Evolutionary conservation across 371 early-diverging fungal genomes (phyloP).

Genomic region (Mucor mucedo): DNA sequence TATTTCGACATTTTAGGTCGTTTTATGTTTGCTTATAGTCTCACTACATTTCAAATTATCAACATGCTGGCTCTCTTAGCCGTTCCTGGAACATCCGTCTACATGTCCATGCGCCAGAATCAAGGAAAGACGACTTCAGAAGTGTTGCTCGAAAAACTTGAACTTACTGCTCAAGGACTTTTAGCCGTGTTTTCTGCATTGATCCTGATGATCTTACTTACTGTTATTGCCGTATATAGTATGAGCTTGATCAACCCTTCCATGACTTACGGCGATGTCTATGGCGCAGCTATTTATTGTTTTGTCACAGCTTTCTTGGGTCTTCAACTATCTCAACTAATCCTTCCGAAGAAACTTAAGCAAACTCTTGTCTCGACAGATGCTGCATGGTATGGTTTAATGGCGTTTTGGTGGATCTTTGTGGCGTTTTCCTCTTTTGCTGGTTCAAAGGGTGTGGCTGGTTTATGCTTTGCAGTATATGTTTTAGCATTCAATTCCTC

Average conservation of each 20-base stretch:
- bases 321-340: slow-evolving; percentile 41
- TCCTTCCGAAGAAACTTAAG: slow-evolving; percentile 35
- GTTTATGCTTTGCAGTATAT: slow-evolving; percentile 52
- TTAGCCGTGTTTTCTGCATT: slow-evolving; percentile 33
- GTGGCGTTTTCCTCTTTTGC: slow-evolving; percentile 34
- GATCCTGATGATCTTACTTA: slow-evolving; percentile 18
- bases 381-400: slow-evolving; percentile 42
- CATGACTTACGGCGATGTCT: slow-evolving; percentile 50
- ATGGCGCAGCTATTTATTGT: slow-evolving; percentile 39
- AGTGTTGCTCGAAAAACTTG: slow-evolving; percentile 24
- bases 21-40: slow-evolving; percentile 54
- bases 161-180: slow-evolving; percentile 33
- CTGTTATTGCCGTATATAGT: slow-evolving; percentile 13
- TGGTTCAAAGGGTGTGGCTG: slow-evolving; percentile 39
- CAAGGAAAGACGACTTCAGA: slow-evolving; percentile 3
- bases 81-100: slow-evolving; percentile 36
- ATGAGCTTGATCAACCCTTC: slow-evolving; percentile 40
- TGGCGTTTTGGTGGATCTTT: slow-evolving; percentile 57
- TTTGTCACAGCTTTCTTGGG: slow-evolving; percentile 45
- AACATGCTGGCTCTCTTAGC: slow-evolving; percentile 46
- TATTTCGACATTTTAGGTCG: slow-evolving; percentile 62
- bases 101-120: not conserved
- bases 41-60: slow-evolving; percentile 43
- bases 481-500: slow-evolving; percentile 41
- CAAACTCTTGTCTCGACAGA: slow-evolving; percentile 18